Evolutionary conservation across 306 rosid genomes (phyloP), one percentile per base, ranked within the genome.

Genomic region (Leucaena leucocephala): DNA sequence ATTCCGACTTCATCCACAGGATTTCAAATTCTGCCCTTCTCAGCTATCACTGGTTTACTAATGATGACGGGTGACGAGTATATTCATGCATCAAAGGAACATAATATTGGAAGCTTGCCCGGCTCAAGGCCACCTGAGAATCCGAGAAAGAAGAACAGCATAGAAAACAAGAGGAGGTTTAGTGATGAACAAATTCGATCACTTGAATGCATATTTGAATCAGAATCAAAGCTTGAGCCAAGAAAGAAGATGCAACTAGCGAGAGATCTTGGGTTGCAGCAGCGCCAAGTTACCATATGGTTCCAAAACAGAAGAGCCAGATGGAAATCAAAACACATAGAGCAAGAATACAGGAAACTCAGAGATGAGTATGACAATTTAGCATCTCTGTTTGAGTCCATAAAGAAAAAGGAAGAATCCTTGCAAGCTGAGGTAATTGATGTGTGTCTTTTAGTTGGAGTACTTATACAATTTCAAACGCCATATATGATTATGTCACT

Each of bases 301-400:
- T 95, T 95, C 80, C 98, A 95, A 76, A 95, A 95, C 74, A 87
- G 88, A 82, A 90, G 98, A 76, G 98, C 98, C 43, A 89, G 98
- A 82, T 91, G 98, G 98, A 95, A 90, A 86, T 92, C 98, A 9
- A 95, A 92, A 59, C 88, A 86, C 76, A 83, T 90, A 4, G 97
- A 95, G 83, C 88, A 91, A 35, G 95, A 92, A 17, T 92, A 84
- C 71, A 83, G 82, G 42, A 82, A 74, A 36, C 96, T 95, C 49
- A 86, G 76, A 77, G 94, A 86, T 78, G 88, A 85, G 27, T 92
- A 88, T 83, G 93, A 91, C 36, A 71, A 38, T 79, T 85, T 92
- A 69, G 86, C 88, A 27, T 84, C 88, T 44, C 63, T 76, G 84
- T 92, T 91, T 64, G 88, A 91, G 82, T 84, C 91, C 3, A 79